Base-by-base conservation (phyloP, 306 rosid genomes). In the Trifolium pratense region DNA sequence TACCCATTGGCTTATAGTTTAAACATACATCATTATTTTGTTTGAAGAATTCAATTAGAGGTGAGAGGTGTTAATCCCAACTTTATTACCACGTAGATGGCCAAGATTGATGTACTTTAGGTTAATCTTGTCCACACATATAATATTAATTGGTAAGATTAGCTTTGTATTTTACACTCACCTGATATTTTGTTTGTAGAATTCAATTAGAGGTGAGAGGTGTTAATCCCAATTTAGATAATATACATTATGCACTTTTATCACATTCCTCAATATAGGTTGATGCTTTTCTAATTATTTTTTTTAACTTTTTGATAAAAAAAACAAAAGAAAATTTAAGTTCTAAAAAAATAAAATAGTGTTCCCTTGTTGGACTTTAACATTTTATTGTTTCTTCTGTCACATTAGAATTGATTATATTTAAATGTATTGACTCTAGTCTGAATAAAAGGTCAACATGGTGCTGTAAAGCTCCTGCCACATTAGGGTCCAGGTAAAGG, bases 351-450 rank as follows among this genome's bases (percentile, higher is more conserved):
- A 10, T 18, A 9, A 53, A 53, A 17, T 18, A 9, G 59, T 53
- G 11, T 5, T 32, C 7, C 36, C 36, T 32, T 32, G 36, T 53
- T 53, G 25, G 59, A 53, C 26, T 20, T 53, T 29, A 10, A 20
- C 6, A 10, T 2, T 70, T n/a, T 62, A 4, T 52, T 59, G 51
- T 76, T 45, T 45, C 12, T 49, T 26, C 6, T 39, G 60, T 48
- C 51, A 20, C 10, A 37, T 64, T 75, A 11, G 45, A 52, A 36
- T 77, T 32, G 23, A 26, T 18, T 68, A 20, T 20, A 13, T 67
- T 17, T 58, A 43, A 55, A 45, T 53, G 17, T 57, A 20, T 48
- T 77, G 42, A n/a, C 57, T 23, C 36, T 55, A 55, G 32, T 55
- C 23, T 55, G 23, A 21, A 11, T 21, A 21, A 10, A 21, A 56